Conservation (phyloP, 805 yeast genomes). For the Wickerhamiella lipophila region DNA sequence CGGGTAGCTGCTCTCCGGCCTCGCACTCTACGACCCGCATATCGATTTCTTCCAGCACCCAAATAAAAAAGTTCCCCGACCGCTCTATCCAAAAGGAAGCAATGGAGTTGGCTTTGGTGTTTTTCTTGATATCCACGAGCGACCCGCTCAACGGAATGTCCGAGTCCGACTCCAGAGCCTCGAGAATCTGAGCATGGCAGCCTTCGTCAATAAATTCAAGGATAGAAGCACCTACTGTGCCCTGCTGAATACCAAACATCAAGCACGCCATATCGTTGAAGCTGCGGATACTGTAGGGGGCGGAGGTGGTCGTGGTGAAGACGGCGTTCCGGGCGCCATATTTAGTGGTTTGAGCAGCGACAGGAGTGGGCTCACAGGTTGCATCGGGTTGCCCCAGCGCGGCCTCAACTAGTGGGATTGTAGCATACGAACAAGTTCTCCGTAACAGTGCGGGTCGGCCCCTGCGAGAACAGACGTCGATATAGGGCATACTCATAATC, state of each 20-base stretch:
- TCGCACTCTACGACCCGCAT: slow-evolving; percentile 8
- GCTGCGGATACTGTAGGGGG: slow-evolving; percentile 72
- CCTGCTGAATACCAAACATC: slow-evolving; percentile 67
- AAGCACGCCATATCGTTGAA: slow-evolving; percentile 84
- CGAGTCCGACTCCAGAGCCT: neutral
- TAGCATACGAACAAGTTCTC: slow-evolving; percentile 15
- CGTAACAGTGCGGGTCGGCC: slow-evolving; percentile 15
- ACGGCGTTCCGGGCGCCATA: slow-evolving; percentile 61
- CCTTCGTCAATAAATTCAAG: slow-evolving; percentile 43
- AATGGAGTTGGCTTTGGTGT: slow-evolving; percentile 50
- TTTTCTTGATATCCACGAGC: slow-evolving; percentile 64
- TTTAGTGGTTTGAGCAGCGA: slow-evolving; percentile 44
- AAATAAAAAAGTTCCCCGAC: slow-evolving; percentile 54
- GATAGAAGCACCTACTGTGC: slow-evolving; percentile 47
- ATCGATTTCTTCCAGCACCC: slow-evolving; percentile 72
- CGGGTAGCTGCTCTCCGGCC: neutral
- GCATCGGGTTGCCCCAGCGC: neutral
- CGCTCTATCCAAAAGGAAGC: slow-evolving; percentile 82
- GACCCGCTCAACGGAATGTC: slow-evolving; percentile 41
- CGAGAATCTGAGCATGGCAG: neutral
- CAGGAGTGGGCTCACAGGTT: slow-evolving; percentile 39
- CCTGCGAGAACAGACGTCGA: slow-evolving; percentile 16
- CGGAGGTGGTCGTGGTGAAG: slow-evolving; percentile 58
- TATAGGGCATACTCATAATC: slow-evolving; percentile 24
- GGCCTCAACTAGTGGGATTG: slow-evolving; percentile 12